Evolutionary conservation across 2,329 filamentous ascomycete species (phyloP).

Genomic region (Fusarium avenaceum): DNA sequence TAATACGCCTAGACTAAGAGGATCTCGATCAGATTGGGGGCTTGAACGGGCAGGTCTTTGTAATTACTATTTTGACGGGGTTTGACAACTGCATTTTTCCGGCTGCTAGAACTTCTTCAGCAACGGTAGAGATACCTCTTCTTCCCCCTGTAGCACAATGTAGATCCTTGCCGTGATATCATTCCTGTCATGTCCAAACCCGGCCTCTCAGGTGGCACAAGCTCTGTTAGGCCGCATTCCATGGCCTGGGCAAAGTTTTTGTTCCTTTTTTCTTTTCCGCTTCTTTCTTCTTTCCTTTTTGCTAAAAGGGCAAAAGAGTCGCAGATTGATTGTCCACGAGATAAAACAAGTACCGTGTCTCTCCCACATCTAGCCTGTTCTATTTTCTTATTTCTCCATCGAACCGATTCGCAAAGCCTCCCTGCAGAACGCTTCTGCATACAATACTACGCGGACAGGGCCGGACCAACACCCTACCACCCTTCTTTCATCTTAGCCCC

Average conservation of each 20-base stretch:
- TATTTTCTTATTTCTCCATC: not conserved
- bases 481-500: not conserved
- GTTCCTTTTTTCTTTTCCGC: not conserved
- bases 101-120: not conserved
- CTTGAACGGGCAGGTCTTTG: not conserved
- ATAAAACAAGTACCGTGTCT: constrained; percentile 24
- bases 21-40: constrained; percentile 11
- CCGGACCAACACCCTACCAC: not conserved
- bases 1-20: not conserved
- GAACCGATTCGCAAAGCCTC: not conserved
- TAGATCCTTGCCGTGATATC: constrained; percentile 25
- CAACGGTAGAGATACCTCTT: not conserved
- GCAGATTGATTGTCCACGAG: not conserved
- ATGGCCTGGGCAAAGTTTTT: constrained; percentile 10
- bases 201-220: constrained; percentile 24
- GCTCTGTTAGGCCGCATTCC: constrained; percentile 25
- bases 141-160: not conserved
- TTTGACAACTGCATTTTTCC: not conserved
- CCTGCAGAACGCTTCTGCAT: constrained; percentile 31
- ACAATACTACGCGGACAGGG: not conserved
- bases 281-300: not conserved
- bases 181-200: constrained; percentile 39
- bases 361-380: constrained; percentile 9
- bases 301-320: no score
- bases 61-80: not conserved